Percentiles rank a stretch among this genome's conserved stretches.
phyloP scores from a whole-genome alignment of 2,329 filamentous ascomycete genomes.

The Acephala macrosclerotiorum region DNA sequence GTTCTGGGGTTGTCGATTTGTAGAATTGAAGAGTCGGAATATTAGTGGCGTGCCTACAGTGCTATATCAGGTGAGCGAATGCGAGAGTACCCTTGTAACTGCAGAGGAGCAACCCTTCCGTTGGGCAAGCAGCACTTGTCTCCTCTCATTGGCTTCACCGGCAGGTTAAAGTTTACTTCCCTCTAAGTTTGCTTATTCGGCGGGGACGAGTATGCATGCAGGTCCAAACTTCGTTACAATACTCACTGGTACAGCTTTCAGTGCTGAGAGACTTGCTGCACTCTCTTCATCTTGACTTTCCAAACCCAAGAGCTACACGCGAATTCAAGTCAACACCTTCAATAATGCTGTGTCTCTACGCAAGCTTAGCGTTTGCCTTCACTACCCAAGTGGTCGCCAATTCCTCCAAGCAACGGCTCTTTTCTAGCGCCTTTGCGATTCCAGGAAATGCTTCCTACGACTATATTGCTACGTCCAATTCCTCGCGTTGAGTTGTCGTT shows the following conservation, averaged over 20 bases:
- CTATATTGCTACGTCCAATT: conserved; percentile 44
- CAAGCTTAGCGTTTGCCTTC: neutral
- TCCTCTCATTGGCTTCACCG: too few relatives aligned
- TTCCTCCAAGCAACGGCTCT: conserved; percentile 5
- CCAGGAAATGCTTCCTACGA: conserved; percentile 44
- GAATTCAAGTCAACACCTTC: neutral
- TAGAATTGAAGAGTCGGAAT: neutral
- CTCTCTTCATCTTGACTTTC: too few relatives aligned
- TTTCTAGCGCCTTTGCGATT: conserved; percentile 31
- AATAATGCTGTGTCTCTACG: neutral
- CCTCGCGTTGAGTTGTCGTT: neutral
- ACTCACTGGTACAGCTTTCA: too few relatives aligned
- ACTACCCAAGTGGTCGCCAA: neutral
- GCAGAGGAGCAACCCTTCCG: neutral
- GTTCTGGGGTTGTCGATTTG: neutral
- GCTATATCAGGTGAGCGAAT: neutral
- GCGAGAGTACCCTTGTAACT: neutral
- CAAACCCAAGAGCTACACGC: neutral
- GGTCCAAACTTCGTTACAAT: too few relatives aligned
- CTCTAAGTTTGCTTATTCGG: too few relatives aligned
- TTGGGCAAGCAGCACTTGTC: neutral
- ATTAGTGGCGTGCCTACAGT: neutral
- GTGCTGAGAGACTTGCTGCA: too few relatives aligned
- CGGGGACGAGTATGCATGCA: too few relatives aligned
- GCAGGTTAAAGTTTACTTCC: too few relatives aligned